A percentile compares a stretch with the other conserved stretches of the same genome.
Conservation (phyloP, 108 stramenopile species). For the Phaeodactylum tricornutum region DNA sequence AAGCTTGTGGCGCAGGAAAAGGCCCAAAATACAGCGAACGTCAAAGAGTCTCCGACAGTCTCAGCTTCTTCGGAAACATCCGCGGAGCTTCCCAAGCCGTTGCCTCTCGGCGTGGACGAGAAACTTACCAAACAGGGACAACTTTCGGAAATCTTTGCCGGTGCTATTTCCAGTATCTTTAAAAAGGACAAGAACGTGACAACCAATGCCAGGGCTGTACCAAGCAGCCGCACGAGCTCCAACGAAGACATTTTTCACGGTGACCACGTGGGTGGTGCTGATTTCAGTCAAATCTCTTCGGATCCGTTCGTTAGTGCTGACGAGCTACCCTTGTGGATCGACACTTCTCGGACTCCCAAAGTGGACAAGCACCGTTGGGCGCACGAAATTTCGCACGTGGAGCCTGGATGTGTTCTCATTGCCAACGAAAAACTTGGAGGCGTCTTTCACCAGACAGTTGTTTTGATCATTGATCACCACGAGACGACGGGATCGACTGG, state of each 20-base stretch:
- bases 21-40: conserved; percentile 12
- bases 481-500: conserved; percentile 67
- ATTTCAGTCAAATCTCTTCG: conserved; percentile 19
- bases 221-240: background rate
- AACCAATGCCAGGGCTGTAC: background rate
- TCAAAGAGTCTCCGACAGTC: conserved; percentile 6
- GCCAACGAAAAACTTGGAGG: conserved; percentile 85
- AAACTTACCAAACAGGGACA: conserved; percentile 31
- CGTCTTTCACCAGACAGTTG: conserved; percentile 83
- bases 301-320: conserved; percentile 71
- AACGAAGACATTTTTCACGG: conserved; percentile 46
- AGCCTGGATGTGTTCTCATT: conserved; percentile 75
- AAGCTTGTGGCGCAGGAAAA: conserved; percentile 68
- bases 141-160: conserved; percentile 56
- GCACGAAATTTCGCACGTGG: conserved; percentile 65
- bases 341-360: conserved; percentile 29
- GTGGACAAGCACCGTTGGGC: conserved; percentile 81
- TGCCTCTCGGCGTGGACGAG: conserved; percentile 16
- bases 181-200: conserved; percentile 18
- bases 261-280: conserved; percentile 47
- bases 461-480: conserved; percentile 78
- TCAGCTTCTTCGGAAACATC: background rate
- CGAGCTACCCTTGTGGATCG: conserved; percentile 62
- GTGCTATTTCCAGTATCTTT: conserved; percentile 71
- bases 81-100: background rate